phyloP scores from a whole-genome alignment of 2,329 filamentous ascomycete genomes.

The Ustulina deusta region DNA sequence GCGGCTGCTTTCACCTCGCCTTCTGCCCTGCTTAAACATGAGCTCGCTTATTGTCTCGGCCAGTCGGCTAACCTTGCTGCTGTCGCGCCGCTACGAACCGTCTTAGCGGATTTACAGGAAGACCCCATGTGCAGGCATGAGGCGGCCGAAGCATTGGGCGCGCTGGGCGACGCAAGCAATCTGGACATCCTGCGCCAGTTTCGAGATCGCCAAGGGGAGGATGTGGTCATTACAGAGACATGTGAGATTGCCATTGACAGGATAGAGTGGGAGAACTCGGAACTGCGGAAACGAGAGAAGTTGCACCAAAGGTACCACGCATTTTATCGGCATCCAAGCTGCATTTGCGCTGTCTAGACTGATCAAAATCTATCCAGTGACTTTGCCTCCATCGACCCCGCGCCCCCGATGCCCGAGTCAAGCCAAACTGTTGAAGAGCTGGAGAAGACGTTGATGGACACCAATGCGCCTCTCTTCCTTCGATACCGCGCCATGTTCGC shows the following conservation, averaged over 20 bases:
- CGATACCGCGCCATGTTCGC: slow-evolving; percentile 99
- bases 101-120: slow-evolving; percentile 82
- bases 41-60: slow-evolving; percentile 95
- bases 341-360: slow-evolving; percentile 13
- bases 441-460: slow-evolving; percentile 82
- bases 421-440: slow-evolving; percentile 78
- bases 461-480: slow-evolving; percentile 82
- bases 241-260: slow-evolving; percentile 96
- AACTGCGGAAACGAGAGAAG: slow-evolving; percentile 77
- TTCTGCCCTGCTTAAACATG: slow-evolving; percentile 93
- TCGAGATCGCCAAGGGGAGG: slow-evolving; percentile 80
- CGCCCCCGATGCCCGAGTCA: slow-evolving; percentile 84
- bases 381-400: slow-evolving; percentile 95
- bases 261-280: slow-evolving; percentile 91
- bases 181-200: slow-evolving; percentile 78
- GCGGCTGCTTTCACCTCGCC: slow-evolving; percentile 86
- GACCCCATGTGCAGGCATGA: slow-evolving; percentile 97
- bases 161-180: slow-evolving; percentile 80
- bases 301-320: slow-evolving; percentile 82
- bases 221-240: slow-evolving; percentile 88
- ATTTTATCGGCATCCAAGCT: slow-evolving; percentile 9
- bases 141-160: slow-evolving; percentile 93
- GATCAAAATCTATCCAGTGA: slow-evolving; percentile 70
- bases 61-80: slow-evolving; percentile 85
- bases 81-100: slow-evolving; percentile 76